These are phyloP conservation scores for Colletotrichum endophyticum DNA, from an alignment of 2,329 filamentous ascomycete species.

Conservation along the genomic window DNA sequence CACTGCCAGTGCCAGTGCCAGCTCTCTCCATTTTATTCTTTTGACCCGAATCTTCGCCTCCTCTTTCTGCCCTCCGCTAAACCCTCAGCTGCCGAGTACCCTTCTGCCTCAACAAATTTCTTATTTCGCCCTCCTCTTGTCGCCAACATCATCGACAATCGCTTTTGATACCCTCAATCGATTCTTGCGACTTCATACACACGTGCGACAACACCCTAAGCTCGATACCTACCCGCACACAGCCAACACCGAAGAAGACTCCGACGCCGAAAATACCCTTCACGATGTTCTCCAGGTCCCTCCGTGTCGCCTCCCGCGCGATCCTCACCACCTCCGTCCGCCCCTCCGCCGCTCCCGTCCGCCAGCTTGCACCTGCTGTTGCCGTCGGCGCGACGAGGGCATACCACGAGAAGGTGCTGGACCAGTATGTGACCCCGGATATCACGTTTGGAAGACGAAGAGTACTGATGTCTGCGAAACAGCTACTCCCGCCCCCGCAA, in stretches of 20 bases:
- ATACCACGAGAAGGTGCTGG: constrained; percentile 69
- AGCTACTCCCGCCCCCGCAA: constrained; percentile 65
- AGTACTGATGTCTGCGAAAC: constrained; percentile 28
- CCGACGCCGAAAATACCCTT: neutral
- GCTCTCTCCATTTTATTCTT: neutral
- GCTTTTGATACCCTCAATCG: neutral
- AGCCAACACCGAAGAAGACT: neutral
- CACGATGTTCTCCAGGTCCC: constrained; percentile 52
- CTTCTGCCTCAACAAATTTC: neutral
- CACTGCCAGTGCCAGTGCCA: neutral
- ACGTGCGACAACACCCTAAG: neutral
- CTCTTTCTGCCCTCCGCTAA: neutral
- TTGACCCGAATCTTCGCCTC: constrained; percentile 11
- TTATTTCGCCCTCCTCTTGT: constrained; percentile 10
- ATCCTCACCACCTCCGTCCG: constrained; percentile 44
- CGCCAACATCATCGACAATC: constrained; percentile 1
- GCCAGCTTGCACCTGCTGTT: constrained; percentile 45
- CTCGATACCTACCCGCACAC: neutral
- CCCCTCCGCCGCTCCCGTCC: constrained; percentile 40
- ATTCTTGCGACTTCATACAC: constrained; percentile 1
- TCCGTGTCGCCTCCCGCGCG: constrained; percentile 47
- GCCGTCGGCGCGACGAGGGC: constrained; percentile 46
- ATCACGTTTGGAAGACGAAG: constrained; percentile 48
- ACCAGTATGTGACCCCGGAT: constrained; percentile 72
- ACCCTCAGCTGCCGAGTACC: neutral